Conservation (phyloP, 306 rosid species). For the Pterocarpus macrocarpus region DNA sequence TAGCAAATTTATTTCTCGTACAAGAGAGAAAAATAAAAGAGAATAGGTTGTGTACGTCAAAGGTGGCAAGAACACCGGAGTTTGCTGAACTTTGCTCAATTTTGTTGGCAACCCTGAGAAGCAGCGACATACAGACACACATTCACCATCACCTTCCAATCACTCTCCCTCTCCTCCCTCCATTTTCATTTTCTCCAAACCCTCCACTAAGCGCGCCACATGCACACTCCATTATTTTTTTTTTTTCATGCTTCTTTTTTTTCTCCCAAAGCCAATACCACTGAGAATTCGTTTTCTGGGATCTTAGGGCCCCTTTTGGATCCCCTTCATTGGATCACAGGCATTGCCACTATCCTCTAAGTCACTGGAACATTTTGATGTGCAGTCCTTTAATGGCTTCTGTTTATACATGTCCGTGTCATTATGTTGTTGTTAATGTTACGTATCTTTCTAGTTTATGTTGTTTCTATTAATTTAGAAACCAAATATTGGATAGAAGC, state of each 20-base stretch:
- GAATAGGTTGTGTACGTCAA: background rate
- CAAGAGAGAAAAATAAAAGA: background rate
- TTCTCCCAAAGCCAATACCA: background rate
- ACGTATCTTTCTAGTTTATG: background rate
- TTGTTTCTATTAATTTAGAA: background rate
- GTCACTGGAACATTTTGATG: background rate
- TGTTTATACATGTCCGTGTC: background rate
- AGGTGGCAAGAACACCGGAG: constrained; percentile 44
- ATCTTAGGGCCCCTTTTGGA: background rate
- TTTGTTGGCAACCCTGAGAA: constrained; percentile 36
- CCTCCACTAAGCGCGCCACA: too few species aligned
- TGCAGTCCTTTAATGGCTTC: background rate
- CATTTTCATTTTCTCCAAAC: constrained; percentile 18
- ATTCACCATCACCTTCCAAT: background rate
- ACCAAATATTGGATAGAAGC: background rate
- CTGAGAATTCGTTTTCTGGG: background rate
- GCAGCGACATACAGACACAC: background rate
- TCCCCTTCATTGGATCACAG: constrained; percentile 32
- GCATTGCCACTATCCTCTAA: background rate
- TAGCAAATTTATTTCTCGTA: too few species aligned
- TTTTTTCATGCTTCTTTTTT: background rate
- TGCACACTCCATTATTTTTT: background rate
- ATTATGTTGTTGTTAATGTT: background rate
- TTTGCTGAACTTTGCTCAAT: constrained; percentile 25
- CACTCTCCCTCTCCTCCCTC: background rate